Percentiles rank a stretch among this genome's conserved stretches.
Conservation (phyloP, 768 basidiomycete species). For the Serpula lacrymans region DNA sequence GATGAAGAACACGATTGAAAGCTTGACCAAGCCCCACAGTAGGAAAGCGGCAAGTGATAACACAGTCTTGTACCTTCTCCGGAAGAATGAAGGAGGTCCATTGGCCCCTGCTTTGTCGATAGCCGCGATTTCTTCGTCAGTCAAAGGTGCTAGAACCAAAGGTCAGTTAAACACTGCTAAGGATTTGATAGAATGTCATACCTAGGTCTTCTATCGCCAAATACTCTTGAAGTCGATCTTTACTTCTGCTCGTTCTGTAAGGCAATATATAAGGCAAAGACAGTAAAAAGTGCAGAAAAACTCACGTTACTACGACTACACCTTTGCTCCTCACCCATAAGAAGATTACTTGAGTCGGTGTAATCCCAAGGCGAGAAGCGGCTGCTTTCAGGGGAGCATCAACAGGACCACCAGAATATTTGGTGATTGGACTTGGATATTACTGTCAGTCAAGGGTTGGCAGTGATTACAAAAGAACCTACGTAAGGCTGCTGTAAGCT, state of each 20-base stretch:
- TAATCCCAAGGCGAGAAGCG: constrained; percentile 51
- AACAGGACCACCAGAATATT: constrained; percentile 59
- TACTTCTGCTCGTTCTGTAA: constrained; percentile 55
- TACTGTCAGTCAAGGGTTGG: constrained; percentile 1
- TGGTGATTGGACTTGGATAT: constrained; percentile 50
- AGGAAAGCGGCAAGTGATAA: no score
- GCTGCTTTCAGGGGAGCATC: constrained; percentile 51
- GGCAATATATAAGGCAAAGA: constrained; percentile 7
- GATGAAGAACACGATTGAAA: no score
- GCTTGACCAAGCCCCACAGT: no score
- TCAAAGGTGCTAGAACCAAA: constrained; percentile 42
- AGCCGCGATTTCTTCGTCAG: constrained; percentile 53
- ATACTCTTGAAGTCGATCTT: constrained; percentile 63
- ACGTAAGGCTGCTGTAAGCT: constrained; percentile 63
- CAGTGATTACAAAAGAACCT: constrained; percentile 36
- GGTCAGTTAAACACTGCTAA: background rate
- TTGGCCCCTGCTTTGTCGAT: constrained; percentile 62
- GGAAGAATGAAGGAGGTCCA: constrained; percentile 38
- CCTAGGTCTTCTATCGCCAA: constrained; percentile 59
- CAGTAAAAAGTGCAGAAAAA: background rate
- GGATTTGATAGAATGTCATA: constrained; percentile 19
- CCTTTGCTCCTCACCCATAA: constrained; percentile 69
- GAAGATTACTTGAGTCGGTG: constrained; percentile 63
- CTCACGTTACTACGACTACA: constrained; percentile 62
- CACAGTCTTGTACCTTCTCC: no score